Evolutionary conservation across 495 filamentous ascomycete genomes (phyloP).

Genomic region (Aspergillus leporis): DNA sequence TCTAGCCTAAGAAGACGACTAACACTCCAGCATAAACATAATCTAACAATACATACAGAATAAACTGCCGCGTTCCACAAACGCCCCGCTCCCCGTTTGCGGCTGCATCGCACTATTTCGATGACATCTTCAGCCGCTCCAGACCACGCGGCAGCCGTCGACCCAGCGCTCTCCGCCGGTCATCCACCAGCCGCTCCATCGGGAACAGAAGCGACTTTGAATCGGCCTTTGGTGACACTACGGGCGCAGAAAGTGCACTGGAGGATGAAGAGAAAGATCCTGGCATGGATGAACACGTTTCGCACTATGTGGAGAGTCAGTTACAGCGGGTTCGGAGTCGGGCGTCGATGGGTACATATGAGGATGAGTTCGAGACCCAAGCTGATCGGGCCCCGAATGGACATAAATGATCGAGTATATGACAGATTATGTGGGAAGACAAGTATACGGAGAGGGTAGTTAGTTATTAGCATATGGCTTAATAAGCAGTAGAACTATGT

Average conservation of each 20-base stretch:
- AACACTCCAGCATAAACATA: background rate
- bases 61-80: conserved; percentile 89
- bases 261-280: conserved; percentile 36
- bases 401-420: conserved; percentile 11
- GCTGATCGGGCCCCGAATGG: conserved; percentile 35
- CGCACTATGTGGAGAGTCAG: conserved; percentile 71
- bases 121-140: conserved; percentile 73
- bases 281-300: conserved; percentile 64
- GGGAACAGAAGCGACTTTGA: conserved; percentile 80
- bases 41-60: conserved; percentile 43
- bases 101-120: conserved; percentile 90
- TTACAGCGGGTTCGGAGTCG: conserved; percentile 62
- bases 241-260: conserved; percentile 23
- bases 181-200: conserved; percentile 84
- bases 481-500: background rate
- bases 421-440: background rate
- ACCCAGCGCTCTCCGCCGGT: conserved; percentile 63
- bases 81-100: conserved; percentile 84
- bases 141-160: conserved; percentile 39
- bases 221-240: conserved; percentile 39
- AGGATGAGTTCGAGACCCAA: conserved; percentile 63
- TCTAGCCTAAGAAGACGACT: background rate
- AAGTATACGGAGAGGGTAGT: too few relatives aligned
- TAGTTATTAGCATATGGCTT: background rate
- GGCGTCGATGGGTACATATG: conserved; percentile 50